Conservation (phyloP, 2,329 filamentous ascomycete species). For the Ilyonectria destructans region DNA sequence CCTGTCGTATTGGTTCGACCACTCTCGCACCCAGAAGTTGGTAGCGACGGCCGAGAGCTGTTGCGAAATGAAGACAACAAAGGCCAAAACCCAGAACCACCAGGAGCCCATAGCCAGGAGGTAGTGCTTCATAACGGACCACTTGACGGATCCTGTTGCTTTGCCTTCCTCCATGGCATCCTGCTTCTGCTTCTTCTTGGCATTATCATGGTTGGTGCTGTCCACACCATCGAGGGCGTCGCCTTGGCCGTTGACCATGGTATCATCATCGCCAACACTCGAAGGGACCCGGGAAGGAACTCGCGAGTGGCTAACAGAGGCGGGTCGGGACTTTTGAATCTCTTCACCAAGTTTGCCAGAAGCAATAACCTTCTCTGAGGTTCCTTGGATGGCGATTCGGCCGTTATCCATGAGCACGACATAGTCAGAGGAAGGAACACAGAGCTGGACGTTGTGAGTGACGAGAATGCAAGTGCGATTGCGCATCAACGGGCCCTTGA, state of each 20-base stretch:
- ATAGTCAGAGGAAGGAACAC: conserved; percentile 84
- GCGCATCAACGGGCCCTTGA: conserved; percentile 90
- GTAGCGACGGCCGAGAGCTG: conserved; percentile 90
- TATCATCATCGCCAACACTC: conserved; percentile 78
- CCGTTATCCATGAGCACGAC: conserved; percentile 93
- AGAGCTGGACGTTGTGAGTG: conserved; percentile 94
- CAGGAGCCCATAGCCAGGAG: conserved; percentile 93
- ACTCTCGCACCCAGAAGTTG: conserved; percentile 94
- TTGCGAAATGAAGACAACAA: conserved; percentile 83
- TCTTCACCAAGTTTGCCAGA: conserved; percentile 94
- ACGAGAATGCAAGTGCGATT: conserved; percentile 94
- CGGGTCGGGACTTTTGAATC: conserved; percentile 79
- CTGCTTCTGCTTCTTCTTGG: conserved; percentile 63
- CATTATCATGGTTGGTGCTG: conserved; percentile 62
- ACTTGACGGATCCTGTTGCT: conserved; percentile 88
- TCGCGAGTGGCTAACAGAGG: conserved; percentile 79
- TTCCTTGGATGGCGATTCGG: conserved; percentile 82
- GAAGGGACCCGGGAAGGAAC: conserved; percentile 86
- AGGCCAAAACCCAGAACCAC: conserved; percentile 92
- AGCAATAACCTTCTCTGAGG: conserved; percentile 82
- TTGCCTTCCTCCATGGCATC: conserved; percentile 82
- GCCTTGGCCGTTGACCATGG: conserved; percentile 67
- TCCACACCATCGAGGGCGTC: conserved; percentile 64
- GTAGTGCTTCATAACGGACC: conserved; percentile 89
- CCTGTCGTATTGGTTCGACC: conserved; percentile 87